Evolutionary conservation across 192 early-diverging fungal genomes (phyloP), one percentile per base, ranked within the genome.

Genomic region (Coemansia sp.): DNA sequence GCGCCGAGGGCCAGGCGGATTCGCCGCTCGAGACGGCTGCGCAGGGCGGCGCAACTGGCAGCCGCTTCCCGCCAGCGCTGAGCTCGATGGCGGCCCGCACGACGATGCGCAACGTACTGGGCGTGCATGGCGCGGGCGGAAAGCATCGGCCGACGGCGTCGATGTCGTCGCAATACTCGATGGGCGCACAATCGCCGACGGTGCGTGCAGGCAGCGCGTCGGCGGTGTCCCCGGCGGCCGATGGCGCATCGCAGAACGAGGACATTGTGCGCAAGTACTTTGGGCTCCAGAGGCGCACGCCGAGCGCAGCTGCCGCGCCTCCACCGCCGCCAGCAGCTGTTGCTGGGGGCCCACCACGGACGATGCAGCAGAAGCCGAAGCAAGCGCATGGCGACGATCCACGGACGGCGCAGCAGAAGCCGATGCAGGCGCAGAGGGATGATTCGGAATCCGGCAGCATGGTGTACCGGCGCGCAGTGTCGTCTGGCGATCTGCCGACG

Each of bases 221-320:
- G n/a, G 41, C 43, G 24, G 35, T 49, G 8, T 65, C 63, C 14
- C 63, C 67, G 21, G 20, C 62, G 21, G 34, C 48, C 16, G 62
- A 61, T 4, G 36, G 61, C 14, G 9, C 69, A 1, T 9, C 45
- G 24, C 74, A 76, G 58, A 62, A 65, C 55, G 81, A 83, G 51
- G 81, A 83, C 24, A 83, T 83, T 69, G 81, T 83, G 46, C 81
- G 81, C 66, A 74, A 65, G 69, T 83, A 83, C 52, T 65, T 83
- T 67, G 75, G 74, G 20, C 71, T 68, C 14, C 80, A 77, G 67
- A 59, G 68, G 9, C 71, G 67, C 61, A 38, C 51, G 0, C 59
- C 64, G 18, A 55, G 45, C 18, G 55, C 64, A 8, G 12, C 9
- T 5, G 39, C 35, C 20, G 18, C 34, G 7, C 57, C 43, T 11